These are phyloP conservation scores for Cyanidioschyzon merolae DNA, from an alignment of 23 red algal genomes.

Conservation along the genomic window DNA sequence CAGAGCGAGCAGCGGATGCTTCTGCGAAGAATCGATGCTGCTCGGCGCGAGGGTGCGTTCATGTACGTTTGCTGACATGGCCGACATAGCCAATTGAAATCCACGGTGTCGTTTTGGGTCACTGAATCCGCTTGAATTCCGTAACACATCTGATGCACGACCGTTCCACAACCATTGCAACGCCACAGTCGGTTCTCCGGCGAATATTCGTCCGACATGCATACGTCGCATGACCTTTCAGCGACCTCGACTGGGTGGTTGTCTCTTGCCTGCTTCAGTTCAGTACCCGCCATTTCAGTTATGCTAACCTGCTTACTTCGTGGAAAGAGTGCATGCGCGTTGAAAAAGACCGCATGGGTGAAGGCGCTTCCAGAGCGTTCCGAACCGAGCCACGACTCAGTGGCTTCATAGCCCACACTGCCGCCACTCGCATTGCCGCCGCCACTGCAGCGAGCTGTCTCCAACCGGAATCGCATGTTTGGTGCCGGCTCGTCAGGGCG, in stretches of 20 bases:
- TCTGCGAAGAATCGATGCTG: neutral
- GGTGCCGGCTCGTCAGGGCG: no score
- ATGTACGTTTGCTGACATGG: neutral
- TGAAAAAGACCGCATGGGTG: neutral
- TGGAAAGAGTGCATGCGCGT: neutral
- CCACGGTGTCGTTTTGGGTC: neutral
- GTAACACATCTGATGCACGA: constrained; percentile 2
- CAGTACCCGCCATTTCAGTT: no score
- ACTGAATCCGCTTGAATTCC: neutral
- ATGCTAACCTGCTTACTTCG: no score
- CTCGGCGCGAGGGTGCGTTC: neutral
- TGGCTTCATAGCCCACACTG: no score
- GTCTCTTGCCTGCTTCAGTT: no score
- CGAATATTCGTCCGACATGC: neutral
- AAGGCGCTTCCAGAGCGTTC: neutral
- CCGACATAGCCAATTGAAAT: neutral
- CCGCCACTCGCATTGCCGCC: no score
- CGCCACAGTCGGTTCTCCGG: neutral
- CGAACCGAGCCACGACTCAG: no score
- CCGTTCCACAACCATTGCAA: neutral
- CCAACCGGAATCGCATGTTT: no score
- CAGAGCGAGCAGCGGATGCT: constrained; percentile 4
- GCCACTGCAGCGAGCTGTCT: no score
- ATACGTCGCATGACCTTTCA: constrained; percentile 4
- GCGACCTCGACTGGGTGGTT: neutral